Conservation (phyloP, 257 asterid genomes). For the Lavandula angustifolia region DNA sequence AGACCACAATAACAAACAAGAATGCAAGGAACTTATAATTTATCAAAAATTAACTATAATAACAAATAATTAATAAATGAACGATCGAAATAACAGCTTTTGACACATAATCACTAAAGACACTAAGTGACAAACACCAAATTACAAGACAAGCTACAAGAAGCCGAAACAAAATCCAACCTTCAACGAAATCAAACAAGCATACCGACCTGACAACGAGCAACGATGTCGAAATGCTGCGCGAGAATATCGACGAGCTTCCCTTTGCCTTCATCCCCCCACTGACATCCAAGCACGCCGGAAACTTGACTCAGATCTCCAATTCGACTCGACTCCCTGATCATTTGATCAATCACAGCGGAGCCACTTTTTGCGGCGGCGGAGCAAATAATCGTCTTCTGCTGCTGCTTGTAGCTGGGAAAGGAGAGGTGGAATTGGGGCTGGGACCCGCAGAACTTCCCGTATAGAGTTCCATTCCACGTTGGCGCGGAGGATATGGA, state of each 20-base stretch:
- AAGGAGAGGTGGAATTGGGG: constrained; percentile 27
- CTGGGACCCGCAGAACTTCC: constrained; percentile 32
- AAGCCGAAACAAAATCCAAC: neutral
- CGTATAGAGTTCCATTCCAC: constrained; percentile 25
- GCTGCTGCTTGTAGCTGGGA: constrained; percentile 33
- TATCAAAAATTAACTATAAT: neutral
- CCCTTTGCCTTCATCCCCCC: constrained; percentile 99
- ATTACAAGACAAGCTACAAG: neutral
- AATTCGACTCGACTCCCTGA: constrained; percentile 48
- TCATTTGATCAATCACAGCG: constrained; percentile 37
- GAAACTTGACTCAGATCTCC: constrained; percentile 88
- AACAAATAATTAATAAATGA: neutral
- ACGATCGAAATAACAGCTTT: constrained; percentile 5
- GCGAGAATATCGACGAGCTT: constrained; percentile 93
- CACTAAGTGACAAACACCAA: neutral
- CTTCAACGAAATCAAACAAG: neutral
- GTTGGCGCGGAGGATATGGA: constrained; percentile 38
- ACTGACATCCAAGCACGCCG: constrained; percentile 91
- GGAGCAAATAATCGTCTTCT: constrained; percentile 32
- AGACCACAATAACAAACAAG: no score
- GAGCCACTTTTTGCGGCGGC: constrained; percentile 41
- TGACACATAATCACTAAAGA: no score
- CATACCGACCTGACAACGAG: constrained; percentile 84
- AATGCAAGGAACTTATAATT: neutral
- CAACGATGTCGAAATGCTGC: constrained; percentile 84